Evolutionary conservation across 2,329 filamentous ascomycete species (phyloP), one percentile per base, ranked within the genome.

Genomic region (Botryosphaeria dothidea): DNA sequence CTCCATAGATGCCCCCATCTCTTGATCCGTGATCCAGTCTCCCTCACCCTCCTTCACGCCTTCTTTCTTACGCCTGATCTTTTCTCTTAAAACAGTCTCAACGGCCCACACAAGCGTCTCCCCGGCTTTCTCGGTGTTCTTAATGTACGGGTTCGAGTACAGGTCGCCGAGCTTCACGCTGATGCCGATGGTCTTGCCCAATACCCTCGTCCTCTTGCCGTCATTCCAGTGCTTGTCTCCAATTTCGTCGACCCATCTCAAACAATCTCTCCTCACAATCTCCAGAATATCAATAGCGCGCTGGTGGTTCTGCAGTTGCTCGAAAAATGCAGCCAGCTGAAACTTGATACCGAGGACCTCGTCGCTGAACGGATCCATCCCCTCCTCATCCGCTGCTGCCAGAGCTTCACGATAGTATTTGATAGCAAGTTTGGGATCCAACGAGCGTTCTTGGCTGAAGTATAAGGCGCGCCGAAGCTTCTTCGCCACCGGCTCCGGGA

Each of bases 321-420:
- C 92, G 67, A 97, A 84, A 83, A 96, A 88, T 9, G 85, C 84
- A 1, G 92, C 88, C 8, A 96, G 83, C 74, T 93, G 88, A 58
- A 98, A 89, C 73, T 93, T 92, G 61, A 98, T 88, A 8, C 95
- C 95, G 70, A 97, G 84, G 36, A 97, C 89, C 75, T 97, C 93
- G 71, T 97, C 91, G 3, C 91, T 93, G 75, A 93, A 96, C 0
- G 92, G 92, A 73, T 98, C 92, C 81, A 99, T 86, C 0, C 88
- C 88, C 58, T 90, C 74, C 72, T 92, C 88, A 57, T 88, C 81
- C 65, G 92, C 92, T 60, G 90, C 84, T 67, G 88, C 83, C 65
- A 98, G 82, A 3, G 93, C 93, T 69, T 90, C 85, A 71, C 89
- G 89, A 76, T 97, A 98, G 76, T 92, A 92, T 70, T 92, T 90